Conservation (phyloP, 345 rosid genomes). For the Carallia brachiata region DNA sequence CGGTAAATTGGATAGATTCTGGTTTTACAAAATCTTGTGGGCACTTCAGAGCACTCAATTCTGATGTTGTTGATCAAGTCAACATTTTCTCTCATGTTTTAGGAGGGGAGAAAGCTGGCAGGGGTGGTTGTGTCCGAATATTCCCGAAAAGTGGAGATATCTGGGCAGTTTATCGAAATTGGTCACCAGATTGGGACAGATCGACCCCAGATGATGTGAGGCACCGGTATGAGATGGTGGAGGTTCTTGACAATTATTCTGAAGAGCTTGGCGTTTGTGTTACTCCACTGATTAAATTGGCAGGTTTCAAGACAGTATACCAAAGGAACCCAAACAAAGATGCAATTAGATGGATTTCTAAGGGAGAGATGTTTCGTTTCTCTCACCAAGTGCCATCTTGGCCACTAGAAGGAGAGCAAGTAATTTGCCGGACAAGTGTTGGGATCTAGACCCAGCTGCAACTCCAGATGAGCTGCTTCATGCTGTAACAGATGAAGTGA, state of each 20-base stretch:
- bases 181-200: slow-evolving; percentile 82
- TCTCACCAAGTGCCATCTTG: slow-evolving; percentile 95
- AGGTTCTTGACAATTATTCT: slow-evolving; percentile 84
- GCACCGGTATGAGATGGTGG: slow-evolving; percentile 97
- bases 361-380: slow-evolving; percentile 85
- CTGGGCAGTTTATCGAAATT: slow-evolving; percentile 92
- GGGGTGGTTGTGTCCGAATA: slow-evolving; percentile 97
- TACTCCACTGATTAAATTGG: slow-evolving; percentile 66
- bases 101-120: slow-evolving; percentile 80
- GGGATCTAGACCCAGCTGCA: slow-evolving; percentile 99
- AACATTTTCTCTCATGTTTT: slow-evolving; percentile 91
- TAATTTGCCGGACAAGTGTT: slow-evolving; percentile 68
- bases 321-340: slow-evolving; percentile 51
- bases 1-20: slow-evolving; percentile 74
- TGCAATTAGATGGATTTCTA: slow-evolving; percentile 81
- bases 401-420: slow-evolving; percentile 63
- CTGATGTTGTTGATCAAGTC: slow-evolving; percentile 83
- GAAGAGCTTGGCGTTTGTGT: slow-evolving; percentile 90
- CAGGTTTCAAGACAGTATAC: slow-evolving; percentile 88
- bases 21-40: slow-evolving; percentile 98
- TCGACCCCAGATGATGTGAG: slow-evolving; percentile 79
- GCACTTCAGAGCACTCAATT: slow-evolving; percentile 79
- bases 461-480: slow-evolving; percentile 94
- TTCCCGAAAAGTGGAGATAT: slow-evolving; percentile 85
- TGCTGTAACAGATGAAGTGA: slow-evolving; percentile 39